phyloP scores from a whole-genome alignment of 768 basidiomycete genomes.

The Podaxis mareebaensis region DNA sequence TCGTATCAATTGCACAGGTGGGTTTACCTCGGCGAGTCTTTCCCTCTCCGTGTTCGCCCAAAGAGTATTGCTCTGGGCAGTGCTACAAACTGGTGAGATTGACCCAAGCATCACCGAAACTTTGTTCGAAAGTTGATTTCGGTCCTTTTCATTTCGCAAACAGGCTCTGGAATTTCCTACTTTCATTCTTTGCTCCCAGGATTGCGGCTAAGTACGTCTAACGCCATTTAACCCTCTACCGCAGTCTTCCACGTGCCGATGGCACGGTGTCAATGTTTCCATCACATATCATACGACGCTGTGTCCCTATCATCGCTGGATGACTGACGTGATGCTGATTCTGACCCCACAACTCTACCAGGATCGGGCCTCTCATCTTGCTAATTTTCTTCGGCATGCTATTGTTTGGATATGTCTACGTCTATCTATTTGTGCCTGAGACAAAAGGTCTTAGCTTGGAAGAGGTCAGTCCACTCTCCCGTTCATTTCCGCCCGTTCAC shows the following conservation, averaged over 20 bases:
- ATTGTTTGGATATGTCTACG: constrained; percentile 67
- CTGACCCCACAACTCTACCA: constrained; percentile 20
- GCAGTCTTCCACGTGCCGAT: neutral
- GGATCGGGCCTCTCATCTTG: constrained; percentile 74
- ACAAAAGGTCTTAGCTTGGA: constrained; percentile 77
- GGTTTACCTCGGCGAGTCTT: constrained; percentile 78
- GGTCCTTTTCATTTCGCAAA: neutral
- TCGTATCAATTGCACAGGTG: constrained; percentile 34
- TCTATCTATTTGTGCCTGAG: constrained; percentile 78
- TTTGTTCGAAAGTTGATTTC: neutral
- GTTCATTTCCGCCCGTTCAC: neutral
- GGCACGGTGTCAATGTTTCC: neutral
- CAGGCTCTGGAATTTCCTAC: constrained; percentile 68
- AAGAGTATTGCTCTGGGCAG: constrained; percentile 80
- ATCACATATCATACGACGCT: neutral
- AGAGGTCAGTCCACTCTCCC: constrained; percentile 43
- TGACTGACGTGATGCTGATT: neutral
- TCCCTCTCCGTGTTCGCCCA: constrained; percentile 78
- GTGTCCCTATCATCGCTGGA: neutral
- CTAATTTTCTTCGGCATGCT: constrained; percentile 79
- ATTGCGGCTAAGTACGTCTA: constrained; percentile 52
- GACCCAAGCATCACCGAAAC: neutral
- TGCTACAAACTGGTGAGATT: constrained; percentile 39
- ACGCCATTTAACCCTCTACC: neutral
- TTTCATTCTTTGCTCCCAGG: constrained; percentile 71